A percentile compares a stretch with the other conserved stretches of the same genome.
These are phyloP conservation scores for Silene coronaria DNA, from an alignment of 179 eudicot genomes.

Conservation along the genomic window DNA sequence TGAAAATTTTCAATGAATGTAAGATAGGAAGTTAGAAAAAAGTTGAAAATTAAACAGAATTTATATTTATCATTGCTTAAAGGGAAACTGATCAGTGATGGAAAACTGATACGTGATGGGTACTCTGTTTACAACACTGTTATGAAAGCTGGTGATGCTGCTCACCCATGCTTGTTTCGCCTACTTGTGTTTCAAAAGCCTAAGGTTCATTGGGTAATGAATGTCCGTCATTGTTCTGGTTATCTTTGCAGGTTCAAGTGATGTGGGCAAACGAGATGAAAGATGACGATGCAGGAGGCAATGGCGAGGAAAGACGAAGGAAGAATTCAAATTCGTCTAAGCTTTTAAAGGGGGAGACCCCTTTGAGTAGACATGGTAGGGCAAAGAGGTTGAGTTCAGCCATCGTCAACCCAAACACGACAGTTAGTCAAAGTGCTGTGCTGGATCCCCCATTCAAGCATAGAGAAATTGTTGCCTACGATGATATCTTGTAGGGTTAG, in stretches of 20 bases:
- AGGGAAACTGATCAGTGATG: not conserved
- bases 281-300: conserved; percentile 29
- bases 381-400: conserved; percentile 63
- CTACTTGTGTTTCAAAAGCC: not conserved
- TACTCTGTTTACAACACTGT: no score
- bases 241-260: conserved; percentile 57
- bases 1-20: not conserved
- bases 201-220: not conserved
- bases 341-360: conserved; percentile 57
- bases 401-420: conserved; percentile 51
- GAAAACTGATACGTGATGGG: no score
- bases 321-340: conserved; percentile 36
- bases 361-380: conserved; percentile 70
- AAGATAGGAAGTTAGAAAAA: not conserved
- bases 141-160: not conserved
- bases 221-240: not conserved
- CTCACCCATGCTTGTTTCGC: not conserved
- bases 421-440: conserved; percentile 17
- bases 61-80: no score
- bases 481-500: conserved; percentile 54
- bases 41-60: no score
- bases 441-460: conserved; percentile 46
- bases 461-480: conserved; percentile 76
- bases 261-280: conserved; percentile 58
- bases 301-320: conserved; percentile 16